Evolutionary conservation across 352 stramenopile species (phyloP), one percentile per base, ranked within the genome.

Genomic region (Phytophthora fragariae): DNA sequence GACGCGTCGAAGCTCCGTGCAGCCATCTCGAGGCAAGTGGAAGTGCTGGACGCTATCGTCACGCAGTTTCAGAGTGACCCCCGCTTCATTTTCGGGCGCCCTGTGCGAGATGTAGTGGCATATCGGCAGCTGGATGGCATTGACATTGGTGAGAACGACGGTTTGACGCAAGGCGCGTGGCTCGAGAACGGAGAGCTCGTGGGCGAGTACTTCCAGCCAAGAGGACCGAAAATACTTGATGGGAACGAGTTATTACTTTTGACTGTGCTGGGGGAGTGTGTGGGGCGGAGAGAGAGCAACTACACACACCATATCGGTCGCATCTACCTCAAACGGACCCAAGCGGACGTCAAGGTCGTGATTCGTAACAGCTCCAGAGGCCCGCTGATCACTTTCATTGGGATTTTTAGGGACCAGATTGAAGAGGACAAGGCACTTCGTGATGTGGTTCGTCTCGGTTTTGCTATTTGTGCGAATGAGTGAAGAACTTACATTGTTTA

Each of bases 1-100:
- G 76, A 83, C 24, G 72, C 71, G 15, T 75, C 81, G 10, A 83
- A 83, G 44, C 69, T 83, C 11, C 79, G 79, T 6, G 67, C 72
- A 31, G 69, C 68, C 6, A 71, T 88, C 3, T 55, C 71, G 4
- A 80, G 69, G 14, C 72, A 85, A 47, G 58, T 75, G 6, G 60
- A 82, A 12, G 60, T 80, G 31, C 61, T 86, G 27, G 79, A 88
- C 50, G 62, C 73, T 21, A 73, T 84, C 17, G 64, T 79, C 14
- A 76, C 29, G 14, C 54, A 57, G 17, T 80, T 67, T 17, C 46
- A 61, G 9, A 59, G 46, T 0, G 74, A 85, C n/a, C 39, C 57
- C 2, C 67, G 66, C 5, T 68, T 85, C 21, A 44, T 85, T 15
- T 69, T 84, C 15, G 67, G 76, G 10, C 65, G 76, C 1, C 76